These are phyloP conservation scores for Boletus eberwhitei DNA, from an alignment of 768 basidiomycete species.

Conservation along the genomic window DNA sequence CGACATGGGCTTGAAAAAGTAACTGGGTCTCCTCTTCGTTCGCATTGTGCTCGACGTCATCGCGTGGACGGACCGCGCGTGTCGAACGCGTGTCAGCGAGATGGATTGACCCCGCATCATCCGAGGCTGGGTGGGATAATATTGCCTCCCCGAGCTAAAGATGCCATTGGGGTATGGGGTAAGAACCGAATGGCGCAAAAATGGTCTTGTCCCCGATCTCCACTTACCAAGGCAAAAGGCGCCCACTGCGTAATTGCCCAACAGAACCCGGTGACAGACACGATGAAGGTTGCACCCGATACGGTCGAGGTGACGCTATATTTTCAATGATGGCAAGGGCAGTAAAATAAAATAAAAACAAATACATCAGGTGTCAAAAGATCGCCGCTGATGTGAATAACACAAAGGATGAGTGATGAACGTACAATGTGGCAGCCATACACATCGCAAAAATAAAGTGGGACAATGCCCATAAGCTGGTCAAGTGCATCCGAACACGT, in stretches of 20 bases:
- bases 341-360: constrained; percentile 4
- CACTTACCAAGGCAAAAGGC: constrained; percentile 79
- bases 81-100: constrained; percentile 36
- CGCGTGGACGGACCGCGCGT: constrained; percentile 4
- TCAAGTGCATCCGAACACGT: constrained; percentile 55
- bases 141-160: constrained; percentile 81
- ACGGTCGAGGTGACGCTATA: constrained; percentile 70
- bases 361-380: constrained; percentile 9
- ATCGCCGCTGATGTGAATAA: constrained; percentile 11
- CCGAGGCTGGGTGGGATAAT: constrained; percentile 52
- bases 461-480: constrained; percentile 73
- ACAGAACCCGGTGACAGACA: constrained; percentile 81
- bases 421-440: constrained; percentile 85
- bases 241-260: constrained; percentile 94
- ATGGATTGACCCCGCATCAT: constrained; percentile 36
- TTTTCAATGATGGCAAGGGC: constrained; percentile 8
- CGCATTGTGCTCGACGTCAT: constrained; percentile 16
- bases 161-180: constrained; percentile 19
- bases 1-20: constrained; percentile 21
- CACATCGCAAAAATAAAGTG: constrained; percentile 70
- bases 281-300: constrained; percentile 65
- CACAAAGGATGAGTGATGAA: constrained; percentile 18
- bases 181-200: neutral
- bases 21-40: constrained; percentile 27
- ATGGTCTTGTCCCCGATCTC: neutral